These are phyloP conservation scores for Nannochloris sp. DNA, from an alignment of 139 green algal species.

Conservation along the genomic window DNA sequence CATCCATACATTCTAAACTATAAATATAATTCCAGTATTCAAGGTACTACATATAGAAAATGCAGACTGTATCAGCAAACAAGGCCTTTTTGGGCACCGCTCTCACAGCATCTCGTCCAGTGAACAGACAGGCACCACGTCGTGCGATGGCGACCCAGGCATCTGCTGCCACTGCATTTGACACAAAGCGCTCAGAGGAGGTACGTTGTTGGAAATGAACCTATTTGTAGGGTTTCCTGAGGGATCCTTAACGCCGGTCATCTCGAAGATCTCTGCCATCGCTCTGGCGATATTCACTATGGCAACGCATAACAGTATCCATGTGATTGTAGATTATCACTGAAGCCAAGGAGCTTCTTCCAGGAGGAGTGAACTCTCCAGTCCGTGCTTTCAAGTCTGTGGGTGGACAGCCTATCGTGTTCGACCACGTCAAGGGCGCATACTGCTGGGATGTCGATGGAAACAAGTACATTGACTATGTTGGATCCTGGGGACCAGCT, in stretches of 20 bases:
- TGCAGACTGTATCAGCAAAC: slow-evolving; percentile 8
- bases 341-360: slow-evolving; percentile 85
- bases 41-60: not conserved
- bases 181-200: slow-evolving; percentile 41
- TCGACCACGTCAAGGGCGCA: slow-evolving; percentile 91
- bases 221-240: too few species aligned
- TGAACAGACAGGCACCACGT: not conserved
- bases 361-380: slow-evolving; percentile 95
- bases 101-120: not conserved
- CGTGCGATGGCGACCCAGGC: not conserved
- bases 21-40: too few species aligned
- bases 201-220: slow-evolving; percentile 11
- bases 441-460: slow-evolving; percentile 87
- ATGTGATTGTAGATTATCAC: slow-evolving; percentile 70
- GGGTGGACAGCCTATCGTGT: slow-evolving; percentile 93
- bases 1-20: too few species aligned
- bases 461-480: slow-evolving; percentile 95
- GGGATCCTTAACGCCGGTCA: too few species aligned
- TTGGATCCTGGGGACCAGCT: slow-evolving; percentile 93
- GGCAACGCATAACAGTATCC: too few species aligned
- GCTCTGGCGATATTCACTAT: too few species aligned
- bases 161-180: slow-evolving; percentile 22
- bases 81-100: slow-evolving; percentile 2
- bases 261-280: too few species aligned
- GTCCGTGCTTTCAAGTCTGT: slow-evolving; percentile 96